Evolutionary conservation across 805 yeast genomes (phyloP).

Genomic region (Nakazawaea wickerhamii): DNA sequence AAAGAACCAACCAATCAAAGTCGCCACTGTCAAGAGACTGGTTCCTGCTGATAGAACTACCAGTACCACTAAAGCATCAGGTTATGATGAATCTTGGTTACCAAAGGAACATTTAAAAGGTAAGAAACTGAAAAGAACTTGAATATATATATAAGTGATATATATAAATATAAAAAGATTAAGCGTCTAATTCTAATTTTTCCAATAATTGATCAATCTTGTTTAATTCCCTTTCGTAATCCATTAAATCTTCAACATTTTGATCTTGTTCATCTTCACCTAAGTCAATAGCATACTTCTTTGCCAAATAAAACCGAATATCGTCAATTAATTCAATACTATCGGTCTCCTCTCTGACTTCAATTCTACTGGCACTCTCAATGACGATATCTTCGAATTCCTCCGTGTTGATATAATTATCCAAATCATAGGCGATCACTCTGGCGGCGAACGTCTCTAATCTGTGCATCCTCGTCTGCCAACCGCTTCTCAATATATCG

Average conservation of each 20-base stretch:
- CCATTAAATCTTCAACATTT: conserved; percentile 5
- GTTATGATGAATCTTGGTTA: conserved; percentile 48
- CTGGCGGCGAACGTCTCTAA: conserved; percentile 61
- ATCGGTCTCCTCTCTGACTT: conserved; percentile 64
- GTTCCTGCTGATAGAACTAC: conserved; percentile 20
- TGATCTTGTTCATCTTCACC: conserved; percentile 17
- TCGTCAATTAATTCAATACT: conserved; percentile 79
- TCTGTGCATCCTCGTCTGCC: conserved; percentile 62
- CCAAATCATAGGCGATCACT: conserved; percentile 47
- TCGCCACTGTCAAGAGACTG: conserved; percentile 20
- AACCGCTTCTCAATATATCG: conserved; percentile 57
- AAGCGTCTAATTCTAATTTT: conserved; percentile 38
- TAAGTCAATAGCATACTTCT: conserved; percentile 28
- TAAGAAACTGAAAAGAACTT: conserved; percentile 19
- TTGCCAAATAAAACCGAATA: conserved; percentile 55
- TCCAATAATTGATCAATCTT: conserved; percentile 35
- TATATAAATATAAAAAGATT: conserved; percentile 1
- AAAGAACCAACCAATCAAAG: conserved; percentile 29
- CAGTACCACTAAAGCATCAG: conserved; percentile 25
- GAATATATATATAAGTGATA: background rate
- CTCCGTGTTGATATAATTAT: conserved; percentile 28
- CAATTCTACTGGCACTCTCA: conserved; percentile 49
- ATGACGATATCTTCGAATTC: conserved; percentile 33
- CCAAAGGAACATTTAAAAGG: conserved; percentile 47
- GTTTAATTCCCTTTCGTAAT: conserved; percentile 20